Conservation (phyloP, 768 basidiomycete genomes). For the Mycena albidolilacea region DNA sequence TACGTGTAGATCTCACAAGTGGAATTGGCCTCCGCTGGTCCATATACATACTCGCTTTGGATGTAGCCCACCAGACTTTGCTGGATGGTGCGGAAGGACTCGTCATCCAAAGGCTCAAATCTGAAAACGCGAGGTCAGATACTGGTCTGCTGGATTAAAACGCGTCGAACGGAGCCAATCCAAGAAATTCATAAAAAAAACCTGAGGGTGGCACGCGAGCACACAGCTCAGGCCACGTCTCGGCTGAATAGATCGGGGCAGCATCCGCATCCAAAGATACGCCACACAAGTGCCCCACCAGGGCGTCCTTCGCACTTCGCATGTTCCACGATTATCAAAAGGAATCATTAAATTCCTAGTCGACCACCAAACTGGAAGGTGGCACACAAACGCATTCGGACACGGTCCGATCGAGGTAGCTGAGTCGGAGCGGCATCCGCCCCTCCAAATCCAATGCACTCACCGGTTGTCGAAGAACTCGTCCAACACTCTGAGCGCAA, state of each 20-base stretch:
- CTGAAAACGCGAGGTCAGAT: conserved; percentile 51
- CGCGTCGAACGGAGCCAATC: conserved; percentile 30
- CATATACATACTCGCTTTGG: conserved; percentile 89
- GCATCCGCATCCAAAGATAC: conserved; percentile 5
- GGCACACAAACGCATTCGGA: conserved; percentile 20
- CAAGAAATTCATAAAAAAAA: conserved; percentile 12
- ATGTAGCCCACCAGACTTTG: conserved; percentile 87
- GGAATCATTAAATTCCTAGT: neutral
- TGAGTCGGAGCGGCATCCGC: conserved; percentile 29
- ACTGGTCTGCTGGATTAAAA: conserved; percentile 29
- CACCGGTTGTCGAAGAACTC: conserved; percentile 89
- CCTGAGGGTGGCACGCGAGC: conserved; percentile 26
- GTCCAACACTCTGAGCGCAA: conserved; percentile 84
- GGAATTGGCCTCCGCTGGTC: conserved; percentile 85
- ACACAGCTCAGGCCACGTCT: neutral
- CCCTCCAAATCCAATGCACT: conserved; percentile 49
- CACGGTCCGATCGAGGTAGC: conserved; percentile 8
- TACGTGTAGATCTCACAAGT: conserved; percentile 72
- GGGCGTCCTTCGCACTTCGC: neutral
- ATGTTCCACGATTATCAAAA: neutral
- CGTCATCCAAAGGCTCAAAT: conserved; percentile 78
- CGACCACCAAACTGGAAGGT: neutral
- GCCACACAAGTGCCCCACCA: neutral
- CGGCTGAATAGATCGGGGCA: conserved; percentile 30
- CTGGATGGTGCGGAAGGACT: conserved; percentile 79